These are phyloP conservation scores for Calendula officinalis DNA, from an alignment of 129 eudicot genomes.

Conservation along the genomic window DNA sequence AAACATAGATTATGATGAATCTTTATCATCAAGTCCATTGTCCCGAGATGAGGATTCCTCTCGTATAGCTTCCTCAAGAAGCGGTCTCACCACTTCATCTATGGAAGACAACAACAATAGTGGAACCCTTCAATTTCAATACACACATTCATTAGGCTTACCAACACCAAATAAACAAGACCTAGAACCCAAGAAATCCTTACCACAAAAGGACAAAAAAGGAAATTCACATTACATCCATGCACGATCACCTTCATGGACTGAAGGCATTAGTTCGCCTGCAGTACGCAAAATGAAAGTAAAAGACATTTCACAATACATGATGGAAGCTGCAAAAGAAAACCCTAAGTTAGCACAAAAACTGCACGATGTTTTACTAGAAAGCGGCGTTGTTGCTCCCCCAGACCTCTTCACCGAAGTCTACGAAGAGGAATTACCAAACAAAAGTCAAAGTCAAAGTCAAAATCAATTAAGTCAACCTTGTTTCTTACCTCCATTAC, in stretches of 20 bases:
- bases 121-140: not conserved
- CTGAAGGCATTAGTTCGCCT: conserved; percentile 62
- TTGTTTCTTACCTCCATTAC: conserved; percentile 61
- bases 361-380: conserved; percentile 85
- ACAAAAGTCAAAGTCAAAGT: conserved; percentile 1
- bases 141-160: conserved; percentile 17
- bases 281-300: conserved; percentile 77
- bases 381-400: conserved; percentile 96
- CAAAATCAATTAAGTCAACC: conserved; percentile 22
- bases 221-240: conserved; percentile 42
- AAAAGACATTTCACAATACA: conserved; percentile 85
- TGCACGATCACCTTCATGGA: conserved; percentile 92
- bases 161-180: not conserved
- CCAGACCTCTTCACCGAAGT: conserved; percentile 71
- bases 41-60: conserved; percentile 46
- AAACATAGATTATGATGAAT: conserved; percentile 43
- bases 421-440: conserved; percentile 44
- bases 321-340: conserved; percentile 97
- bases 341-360: conserved; percentile 93
- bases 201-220: conserved; percentile 19
- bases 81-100: conserved; percentile 49
- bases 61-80: conserved; percentile 51
- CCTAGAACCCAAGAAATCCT: conserved; percentile 21
- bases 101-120: conserved; percentile 17
- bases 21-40: conserved; percentile 43